Conservation (phyloP, 2,329 filamentous ascomycete species). For the Calonectria hongkongensis region DNA sequence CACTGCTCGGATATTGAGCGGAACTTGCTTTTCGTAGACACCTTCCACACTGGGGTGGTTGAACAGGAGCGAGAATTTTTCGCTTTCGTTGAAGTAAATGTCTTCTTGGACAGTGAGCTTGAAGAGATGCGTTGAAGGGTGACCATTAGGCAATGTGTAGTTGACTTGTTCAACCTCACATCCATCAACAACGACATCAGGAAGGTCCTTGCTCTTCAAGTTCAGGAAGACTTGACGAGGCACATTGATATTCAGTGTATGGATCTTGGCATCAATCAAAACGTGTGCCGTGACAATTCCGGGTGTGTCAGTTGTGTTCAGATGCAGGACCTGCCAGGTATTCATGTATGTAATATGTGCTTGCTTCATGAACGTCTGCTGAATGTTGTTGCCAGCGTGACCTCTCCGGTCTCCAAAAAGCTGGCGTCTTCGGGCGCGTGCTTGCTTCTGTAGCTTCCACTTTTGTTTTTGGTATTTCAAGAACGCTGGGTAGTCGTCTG, state of each 20-base stretch:
- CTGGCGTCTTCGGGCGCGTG: conserved; percentile 88
- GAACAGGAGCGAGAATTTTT: conserved; percentile 88
- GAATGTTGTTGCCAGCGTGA: conserved; percentile 70
- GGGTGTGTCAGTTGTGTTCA: conserved; percentile 87
- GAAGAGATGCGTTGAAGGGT: conserved; percentile 95
- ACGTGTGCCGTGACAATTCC: conserved; percentile 93
- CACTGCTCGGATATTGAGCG: conserved; percentile 89
- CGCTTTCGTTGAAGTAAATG: conserved; percentile 87
- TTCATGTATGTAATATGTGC: conserved; percentile 92
- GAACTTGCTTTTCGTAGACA: conserved; percentile 95
- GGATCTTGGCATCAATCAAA: conserved; percentile 93
- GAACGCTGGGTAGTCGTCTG: conserved; percentile 91
- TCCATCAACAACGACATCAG: conserved; percentile 89
- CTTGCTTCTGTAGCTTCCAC: conserved; percentile 98
- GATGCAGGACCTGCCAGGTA: conserved; percentile 95
- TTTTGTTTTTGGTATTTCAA: conserved; percentile 97
- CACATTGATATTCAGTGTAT: conserved; percentile 90
- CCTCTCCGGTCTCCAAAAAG: conserved; percentile 90
- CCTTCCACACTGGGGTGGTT: conserved; percentile 97
- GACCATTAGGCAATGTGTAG: conserved; percentile 94
- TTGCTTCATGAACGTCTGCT: conserved; percentile 89
- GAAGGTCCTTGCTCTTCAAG: conserved; percentile 89
- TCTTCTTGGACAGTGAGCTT: conserved; percentile 94
- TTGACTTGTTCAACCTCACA: conserved; percentile 95
- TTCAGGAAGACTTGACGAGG: conserved; percentile 94